Evolutionary conservation across 2,329 filamentous ascomycete species (phyloP).

Genomic region (Aureobasidium sp.): DNA sequence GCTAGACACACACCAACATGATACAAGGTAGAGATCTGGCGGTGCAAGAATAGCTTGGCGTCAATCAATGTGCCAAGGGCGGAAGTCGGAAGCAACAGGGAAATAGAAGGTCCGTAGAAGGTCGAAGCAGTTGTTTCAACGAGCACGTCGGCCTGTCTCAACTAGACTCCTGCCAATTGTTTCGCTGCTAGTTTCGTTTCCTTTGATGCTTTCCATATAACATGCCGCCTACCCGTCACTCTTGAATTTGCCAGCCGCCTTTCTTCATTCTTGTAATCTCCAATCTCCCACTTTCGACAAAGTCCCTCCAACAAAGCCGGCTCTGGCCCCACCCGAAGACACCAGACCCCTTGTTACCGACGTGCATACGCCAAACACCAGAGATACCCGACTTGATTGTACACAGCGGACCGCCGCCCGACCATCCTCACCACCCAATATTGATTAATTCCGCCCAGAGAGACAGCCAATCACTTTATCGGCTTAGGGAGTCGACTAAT

Average conservation of each 20-base stretch:
- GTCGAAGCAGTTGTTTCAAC: background rate
- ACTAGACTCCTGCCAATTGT: background rate
- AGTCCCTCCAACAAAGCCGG: background rate
- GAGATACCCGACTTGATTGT: background rate
- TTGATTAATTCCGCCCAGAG: background rate
- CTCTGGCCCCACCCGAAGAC: background rate
- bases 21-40: background rate
- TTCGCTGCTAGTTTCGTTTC: background rate
- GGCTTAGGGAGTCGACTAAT: background rate
- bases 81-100: background rate
- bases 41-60: background rate
- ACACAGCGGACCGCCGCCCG: background rate
- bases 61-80: background rate
- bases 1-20: background rate
- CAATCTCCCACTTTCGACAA: background rate
- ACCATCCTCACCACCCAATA: background rate
- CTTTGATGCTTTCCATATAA: background rate
- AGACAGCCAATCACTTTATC: background rate
- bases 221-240: background rate
- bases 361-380: slow-evolving; percentile 1
- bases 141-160: background rate
- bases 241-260: background rate
- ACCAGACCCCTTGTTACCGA: background rate
- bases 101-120: background rate
- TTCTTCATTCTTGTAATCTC: background rate